These are phyloP conservation scores for Senna siamea DNA, from an alignment of 306 rosid genomes.

Conservation along the genomic window DNA sequence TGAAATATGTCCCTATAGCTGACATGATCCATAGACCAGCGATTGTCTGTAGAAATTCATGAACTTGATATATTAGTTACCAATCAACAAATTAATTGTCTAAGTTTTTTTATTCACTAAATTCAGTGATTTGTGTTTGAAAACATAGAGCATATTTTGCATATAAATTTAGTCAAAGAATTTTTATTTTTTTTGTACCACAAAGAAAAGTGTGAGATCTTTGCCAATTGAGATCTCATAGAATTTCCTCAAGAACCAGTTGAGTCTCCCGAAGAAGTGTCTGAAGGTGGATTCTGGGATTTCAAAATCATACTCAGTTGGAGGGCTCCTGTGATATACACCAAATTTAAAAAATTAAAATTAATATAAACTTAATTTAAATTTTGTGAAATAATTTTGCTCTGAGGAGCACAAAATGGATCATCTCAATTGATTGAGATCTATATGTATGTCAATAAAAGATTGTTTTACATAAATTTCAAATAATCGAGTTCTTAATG, in stretches of 20 bases:
- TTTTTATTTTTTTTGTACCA: background rate
- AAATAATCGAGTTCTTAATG: too few relatives aligned
- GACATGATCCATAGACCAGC: constrained; percentile 7
- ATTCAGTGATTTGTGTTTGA: too few relatives aligned
- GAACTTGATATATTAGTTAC: background rate
- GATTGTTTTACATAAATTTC: too few relatives aligned
- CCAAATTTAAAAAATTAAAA: background rate
- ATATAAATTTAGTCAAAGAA: too few relatives aligned
- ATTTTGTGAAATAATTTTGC: too few relatives aligned
- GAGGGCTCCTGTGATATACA: background rate
- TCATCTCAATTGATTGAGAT: too few relatives aligned
- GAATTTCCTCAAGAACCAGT: constrained; percentile 9
- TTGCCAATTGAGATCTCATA: constrained; percentile 7
- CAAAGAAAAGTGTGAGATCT: constrained; percentile 3
- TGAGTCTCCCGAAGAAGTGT: background rate
- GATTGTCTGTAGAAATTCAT: constrained; percentile 2
- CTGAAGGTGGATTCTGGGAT: constrained; percentile 8
- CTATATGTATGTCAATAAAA: too few relatives aligned
- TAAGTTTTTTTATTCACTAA: too few relatives aligned
- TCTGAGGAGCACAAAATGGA: too few relatives aligned
- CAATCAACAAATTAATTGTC: background rate
- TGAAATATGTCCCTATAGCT: constrained; percentile 6
- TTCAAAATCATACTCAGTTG: background rate
- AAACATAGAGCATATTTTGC: too few relatives aligned
- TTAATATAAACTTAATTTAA: too few relatives aligned